phyloP scores from a whole-genome alignment of 768 basidiomycete species.

The Clavulina sp. region DNA sequence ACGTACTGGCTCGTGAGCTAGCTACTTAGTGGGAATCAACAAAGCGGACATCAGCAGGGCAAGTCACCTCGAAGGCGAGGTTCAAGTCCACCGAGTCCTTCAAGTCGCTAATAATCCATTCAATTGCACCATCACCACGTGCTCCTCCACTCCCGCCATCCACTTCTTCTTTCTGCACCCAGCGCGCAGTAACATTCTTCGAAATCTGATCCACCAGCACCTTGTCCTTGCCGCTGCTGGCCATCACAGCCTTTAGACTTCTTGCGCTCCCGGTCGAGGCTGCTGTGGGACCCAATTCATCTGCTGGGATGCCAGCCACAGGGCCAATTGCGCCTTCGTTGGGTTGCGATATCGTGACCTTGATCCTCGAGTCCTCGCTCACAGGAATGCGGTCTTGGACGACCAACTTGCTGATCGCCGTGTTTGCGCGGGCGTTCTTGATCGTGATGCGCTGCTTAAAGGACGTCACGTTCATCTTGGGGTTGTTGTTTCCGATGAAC shows the following conservation, averaged over 20 bases:
- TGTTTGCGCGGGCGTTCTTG: constrained; percentile 9
- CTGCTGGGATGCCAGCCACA: no score
- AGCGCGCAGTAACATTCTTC: constrained; percentile 24
- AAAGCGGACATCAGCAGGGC: constrained; percentile 18
- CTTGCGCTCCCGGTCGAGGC: no score
- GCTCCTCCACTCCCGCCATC: constrained; percentile 3
- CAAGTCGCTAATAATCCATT: constrained; percentile 31
- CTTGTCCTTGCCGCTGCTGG: constrained; percentile 27
- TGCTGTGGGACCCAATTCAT: no score
- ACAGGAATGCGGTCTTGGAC: constrained; percentile 10
- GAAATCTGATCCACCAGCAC: constrained; percentile 29
- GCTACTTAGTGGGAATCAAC: no score
- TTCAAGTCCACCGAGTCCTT: constrained; percentile 28
- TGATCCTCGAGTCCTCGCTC: constrained; percentile 9
- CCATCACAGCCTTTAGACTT: no score
- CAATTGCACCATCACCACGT: constrained; percentile 29
- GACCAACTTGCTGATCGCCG: background rate
- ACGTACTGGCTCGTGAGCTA: no score
- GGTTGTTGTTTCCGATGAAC: background rate
- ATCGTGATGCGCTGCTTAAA: constrained; percentile 9
- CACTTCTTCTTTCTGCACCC: constrained; percentile 16
- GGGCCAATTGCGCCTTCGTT: background rate
- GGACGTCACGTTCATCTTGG: constrained; percentile 9
- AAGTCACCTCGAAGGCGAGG: constrained; percentile 37
- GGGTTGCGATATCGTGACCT: constrained; percentile 8